Evolutionary conservation across 441 rosid species (phyloP).

Genomic region (Pelargonium citronellum): DNA sequence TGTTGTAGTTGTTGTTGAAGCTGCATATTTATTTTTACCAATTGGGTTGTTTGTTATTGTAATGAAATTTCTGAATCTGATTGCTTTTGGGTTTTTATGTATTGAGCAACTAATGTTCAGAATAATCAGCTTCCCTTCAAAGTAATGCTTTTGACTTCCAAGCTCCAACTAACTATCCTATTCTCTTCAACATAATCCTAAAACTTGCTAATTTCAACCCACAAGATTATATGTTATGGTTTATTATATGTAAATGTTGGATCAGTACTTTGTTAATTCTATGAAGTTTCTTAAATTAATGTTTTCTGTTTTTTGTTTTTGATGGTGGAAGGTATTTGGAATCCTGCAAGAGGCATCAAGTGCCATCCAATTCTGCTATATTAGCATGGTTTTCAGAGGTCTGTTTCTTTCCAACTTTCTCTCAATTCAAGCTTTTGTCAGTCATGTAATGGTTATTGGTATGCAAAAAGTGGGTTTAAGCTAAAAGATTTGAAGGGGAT

Average conservation of each 20-base stretch:
- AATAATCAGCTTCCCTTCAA: not conserved
- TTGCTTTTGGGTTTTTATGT: not conserved
- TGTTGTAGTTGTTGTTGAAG: not conserved
- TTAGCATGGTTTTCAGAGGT: conserved; percentile 44
- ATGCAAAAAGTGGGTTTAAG: not conserved
- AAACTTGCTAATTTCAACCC: no score
- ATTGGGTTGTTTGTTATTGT: not conserved
- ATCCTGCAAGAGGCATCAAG: conserved; percentile 37
- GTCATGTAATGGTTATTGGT: not conserved
- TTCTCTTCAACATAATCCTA: no score
- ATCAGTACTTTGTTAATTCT: not conserved
- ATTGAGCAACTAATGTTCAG: not conserved
- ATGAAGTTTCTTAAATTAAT: not conserved
- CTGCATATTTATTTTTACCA: not conserved
- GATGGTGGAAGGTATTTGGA: conserved; percentile 35
- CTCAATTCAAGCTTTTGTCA: not conserved
- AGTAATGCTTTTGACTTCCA: no score
- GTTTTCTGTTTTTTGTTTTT: not conserved
- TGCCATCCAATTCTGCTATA: conserved; percentile 31
- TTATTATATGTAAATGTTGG: not conserved
- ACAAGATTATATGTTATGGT: not conserved
- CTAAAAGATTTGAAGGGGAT: not conserved
- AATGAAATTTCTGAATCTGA: not conserved
- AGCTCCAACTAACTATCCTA: no score
- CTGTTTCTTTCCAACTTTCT: not conserved